Evolutionary conservation across 2,329 filamentous ascomycete species (phyloP), one percentile per base, ranked within the genome.

Genomic region (Blastomyces parvus): DNA sequence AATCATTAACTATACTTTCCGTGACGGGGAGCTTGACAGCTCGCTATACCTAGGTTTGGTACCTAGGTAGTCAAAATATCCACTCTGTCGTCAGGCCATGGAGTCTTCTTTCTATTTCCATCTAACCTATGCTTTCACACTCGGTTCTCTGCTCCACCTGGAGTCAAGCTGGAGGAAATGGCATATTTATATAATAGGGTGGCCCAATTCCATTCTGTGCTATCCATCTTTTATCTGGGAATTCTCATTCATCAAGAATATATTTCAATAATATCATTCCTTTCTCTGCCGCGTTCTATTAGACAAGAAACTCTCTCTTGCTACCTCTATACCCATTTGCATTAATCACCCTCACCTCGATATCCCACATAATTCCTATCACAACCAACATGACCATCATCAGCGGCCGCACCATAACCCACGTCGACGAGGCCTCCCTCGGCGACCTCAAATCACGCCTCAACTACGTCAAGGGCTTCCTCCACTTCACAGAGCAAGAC

Each of bases 401-500:
- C 22, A 25, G 4, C 3, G 56, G 19, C 53, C 53, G 30, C 22
- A 33, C 53, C 30, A 56, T 59, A 22, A 46, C 56, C 27, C 66
- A 67, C 53, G 40, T 67, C 58, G 62, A 66, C 27, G 64, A 66
- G 61, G 48, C 52, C 30, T 59, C 65, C 50, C 46, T 67, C 36
- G 56, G 36, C 7, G 59, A 62, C 36, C 59, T 67, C 36, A 19
- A 62, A 44, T 55, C 59, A 44, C 67, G 70, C 55, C 66, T 72
- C 61, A 52, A 61, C 50, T 72, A 72, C 62, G 62, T 69, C 30
- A 68, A 70, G 38, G 61, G 66, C 40, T 72, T 72, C 64, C 67
- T 72, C 33, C 62, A 66, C 46, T 72, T 71, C 66, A 71, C 70
- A 17, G 65, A 66, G 19, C 64, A 66, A 40, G 69, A 71, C 52